A percentile compares a stretch with the other conserved stretches of the same genome.
phyloP scores from a whole-genome alignment of 2,329 filamentous ascomycete genomes.

The Atkinsonella texensis region DNA sequence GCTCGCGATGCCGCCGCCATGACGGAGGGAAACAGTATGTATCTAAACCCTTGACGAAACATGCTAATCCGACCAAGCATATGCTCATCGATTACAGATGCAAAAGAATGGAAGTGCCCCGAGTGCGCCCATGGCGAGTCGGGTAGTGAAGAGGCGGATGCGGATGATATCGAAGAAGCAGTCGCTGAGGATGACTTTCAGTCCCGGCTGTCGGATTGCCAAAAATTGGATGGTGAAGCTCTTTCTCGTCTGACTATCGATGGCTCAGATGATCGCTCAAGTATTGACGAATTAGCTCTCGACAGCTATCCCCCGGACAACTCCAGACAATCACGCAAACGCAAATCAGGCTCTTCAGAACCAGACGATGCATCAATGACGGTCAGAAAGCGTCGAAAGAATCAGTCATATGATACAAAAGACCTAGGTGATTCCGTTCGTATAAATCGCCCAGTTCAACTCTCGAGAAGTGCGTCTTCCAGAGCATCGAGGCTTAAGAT shows the following conservation, averaged over 20 bases:
- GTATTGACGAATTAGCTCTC: slow-evolving; percentile 61
- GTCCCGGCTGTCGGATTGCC: slow-evolving; percentile 17
- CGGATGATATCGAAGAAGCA: slow-evolving; percentile 15
- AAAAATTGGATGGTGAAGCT: slow-evolving; percentile 28
- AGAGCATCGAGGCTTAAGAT: slow-evolving; percentile 47
- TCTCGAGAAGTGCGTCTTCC: slow-evolving; percentile 23
- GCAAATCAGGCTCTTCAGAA: slow-evolving; percentile 66
- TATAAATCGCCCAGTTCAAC: slow-evolving; percentile 15
- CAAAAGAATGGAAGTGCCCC: slow-evolving; percentile 38
- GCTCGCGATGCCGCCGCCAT: slow-evolving; percentile 51
- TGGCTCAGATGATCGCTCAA: slow-evolving; percentile 40
- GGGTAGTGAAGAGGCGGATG: slow-evolving; percentile 10
- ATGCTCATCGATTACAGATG: slow-evolving; percentile 22
- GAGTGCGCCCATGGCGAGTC: slow-evolving; percentile 30
- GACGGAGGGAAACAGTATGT: slow-evolving; percentile 22
- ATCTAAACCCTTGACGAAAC: neutral
- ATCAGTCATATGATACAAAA: slow-evolving; percentile 31
- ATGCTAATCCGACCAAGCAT: neutral
- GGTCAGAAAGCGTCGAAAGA: slow-evolving; percentile 41
- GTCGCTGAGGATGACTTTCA: slow-evolving; percentile 12
- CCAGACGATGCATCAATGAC: slow-evolving; percentile 41
- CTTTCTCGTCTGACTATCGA: slow-evolving; percentile 27
- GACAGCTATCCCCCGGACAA: slow-evolving; percentile 65
- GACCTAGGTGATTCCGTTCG: slow-evolving; percentile 23
- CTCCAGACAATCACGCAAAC: slow-evolving; percentile 67